A percentile compares a stretch with the other conserved stretches of the same genome.
Evolutionary conservation across 345 rosid genomes (phyloP).

Genomic region (Eucalyptus pauciflora): DNA sequence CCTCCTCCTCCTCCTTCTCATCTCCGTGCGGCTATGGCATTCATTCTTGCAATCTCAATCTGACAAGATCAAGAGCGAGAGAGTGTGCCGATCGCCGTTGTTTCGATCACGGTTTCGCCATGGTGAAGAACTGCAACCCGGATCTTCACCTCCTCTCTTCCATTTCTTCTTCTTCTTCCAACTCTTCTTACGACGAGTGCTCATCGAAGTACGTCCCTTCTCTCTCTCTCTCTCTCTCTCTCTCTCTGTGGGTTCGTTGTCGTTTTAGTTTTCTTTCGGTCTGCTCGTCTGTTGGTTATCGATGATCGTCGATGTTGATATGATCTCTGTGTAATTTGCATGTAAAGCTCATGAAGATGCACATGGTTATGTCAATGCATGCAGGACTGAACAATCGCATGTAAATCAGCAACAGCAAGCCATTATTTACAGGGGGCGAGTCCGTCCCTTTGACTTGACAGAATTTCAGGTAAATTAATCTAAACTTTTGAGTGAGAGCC

Average conservation of each 20-base stretch:
- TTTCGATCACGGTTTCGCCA: not conserved
- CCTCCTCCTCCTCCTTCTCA: not conserved
- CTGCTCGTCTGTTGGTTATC: not conserved
- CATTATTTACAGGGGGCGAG: not conserved
- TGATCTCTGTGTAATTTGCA: not conserved
- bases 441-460: not conserved
- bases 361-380: not conserved
- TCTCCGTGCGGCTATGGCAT: not conserved
- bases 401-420: not conserved
- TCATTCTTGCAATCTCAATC: not conserved
- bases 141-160: not conserved
- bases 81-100: not conserved
- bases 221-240: not conserved
- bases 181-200: not conserved
- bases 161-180: not conserved
- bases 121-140: not conserved
- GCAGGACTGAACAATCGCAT: not conserved
- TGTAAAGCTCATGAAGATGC: not conserved
- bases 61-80: not conserved
- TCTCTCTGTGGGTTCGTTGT: not conserved
- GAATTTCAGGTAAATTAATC: slow-evolving; percentile 4
- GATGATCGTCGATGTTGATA: not conserved
- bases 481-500: not conserved
- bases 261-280: not conserved
- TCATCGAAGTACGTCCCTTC: not conserved